phyloP scores from a whole-genome alignment of 2,329 filamentous ascomycete species.

The Arthrobotrys pseudoclavata region DNA sequence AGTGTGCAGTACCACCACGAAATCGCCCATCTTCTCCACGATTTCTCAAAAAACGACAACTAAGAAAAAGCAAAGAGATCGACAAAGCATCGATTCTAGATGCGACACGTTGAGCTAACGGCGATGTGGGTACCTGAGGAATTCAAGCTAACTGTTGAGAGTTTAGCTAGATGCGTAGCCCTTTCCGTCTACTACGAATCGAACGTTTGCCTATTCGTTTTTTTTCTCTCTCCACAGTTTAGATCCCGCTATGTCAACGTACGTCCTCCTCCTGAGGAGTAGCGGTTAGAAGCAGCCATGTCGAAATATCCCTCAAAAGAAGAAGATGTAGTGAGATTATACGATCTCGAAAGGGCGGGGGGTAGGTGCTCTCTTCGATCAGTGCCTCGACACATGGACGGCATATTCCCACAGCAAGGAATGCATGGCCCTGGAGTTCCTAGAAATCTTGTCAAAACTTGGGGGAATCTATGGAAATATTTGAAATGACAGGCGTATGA shows the following conservation, averaged over 20 bases:
- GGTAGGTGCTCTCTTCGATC: conserved; percentile 37
- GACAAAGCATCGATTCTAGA: conserved; percentile 59
- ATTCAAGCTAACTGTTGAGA: conserved; percentile 38
- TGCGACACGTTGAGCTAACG: conserved; percentile 58
- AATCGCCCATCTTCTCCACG: conserved; percentile 8
- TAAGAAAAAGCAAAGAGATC: conserved; percentile 58
- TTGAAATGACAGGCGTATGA: conserved; percentile 51
- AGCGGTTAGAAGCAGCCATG: conserved; percentile 28
- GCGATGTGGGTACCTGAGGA: conserved; percentile 42
- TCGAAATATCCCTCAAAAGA: conserved; percentile 50
- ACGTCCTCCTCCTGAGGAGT: conserved; percentile 3
- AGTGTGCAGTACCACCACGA: conserved; percentile 45
- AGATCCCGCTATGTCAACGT: conserved; percentile 33
- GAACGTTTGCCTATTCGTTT: conserved; percentile 5
- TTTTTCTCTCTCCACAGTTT: conserved; percentile 2
- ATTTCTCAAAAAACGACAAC: conserved; percentile 15
- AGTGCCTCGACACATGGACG: conserved; percentile 51
- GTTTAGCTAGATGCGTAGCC: conserved; percentile 28
- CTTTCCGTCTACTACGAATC: conserved; percentile 21
- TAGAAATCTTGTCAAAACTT: conserved; percentile 23
- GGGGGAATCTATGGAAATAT: not conserved
- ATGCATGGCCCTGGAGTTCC: conserved; percentile 52
- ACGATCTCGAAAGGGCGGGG: conserved; percentile 17
- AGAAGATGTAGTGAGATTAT: conserved; percentile 19
- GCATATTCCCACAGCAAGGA: conserved; percentile 44